Evolutionary conservation across 306 rosid genomes (phyloP).

Genomic region (Acacia crassicarpa): DNA sequence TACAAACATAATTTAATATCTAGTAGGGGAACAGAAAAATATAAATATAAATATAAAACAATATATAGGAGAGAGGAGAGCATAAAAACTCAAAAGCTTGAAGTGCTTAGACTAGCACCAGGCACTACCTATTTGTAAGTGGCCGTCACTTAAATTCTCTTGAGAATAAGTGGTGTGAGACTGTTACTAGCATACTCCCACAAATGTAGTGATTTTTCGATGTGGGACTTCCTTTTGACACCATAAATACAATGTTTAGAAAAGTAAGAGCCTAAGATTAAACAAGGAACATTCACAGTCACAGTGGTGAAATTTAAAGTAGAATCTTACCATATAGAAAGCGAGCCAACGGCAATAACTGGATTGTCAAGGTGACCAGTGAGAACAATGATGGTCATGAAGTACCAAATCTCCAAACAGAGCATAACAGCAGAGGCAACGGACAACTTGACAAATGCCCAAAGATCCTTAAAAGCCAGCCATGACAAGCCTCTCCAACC

Average conservation of each 20-base stretch:
- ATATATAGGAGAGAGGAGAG: too few species aligned
- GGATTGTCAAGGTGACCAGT: constrained; percentile 94
- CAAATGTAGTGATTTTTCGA: too few species aligned
- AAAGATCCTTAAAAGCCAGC: constrained; percentile 80
- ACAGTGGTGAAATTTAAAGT: not conserved
- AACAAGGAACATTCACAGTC: not conserved
- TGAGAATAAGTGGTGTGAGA: too few species aligned
- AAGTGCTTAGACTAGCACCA: too few species aligned
- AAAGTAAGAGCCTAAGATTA: not conserved
- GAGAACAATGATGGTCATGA: constrained; percentile 93
- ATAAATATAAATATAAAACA: not conserved
- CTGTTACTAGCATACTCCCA: too few species aligned
- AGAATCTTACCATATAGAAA: constrained; percentile 77
- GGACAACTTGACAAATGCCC: constrained; percentile 80
- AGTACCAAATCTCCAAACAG: constrained; percentile 95
- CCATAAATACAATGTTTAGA: not conserved
- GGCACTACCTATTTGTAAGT: too few species aligned
- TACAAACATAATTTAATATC: not conserved
- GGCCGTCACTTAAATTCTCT: too few species aligned
- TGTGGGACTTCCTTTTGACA: not conserved
- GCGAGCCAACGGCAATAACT: constrained; percentile 90
- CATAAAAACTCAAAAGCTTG: too few species aligned
- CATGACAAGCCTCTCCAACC: constrained; percentile 91
- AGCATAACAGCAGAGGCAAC: constrained; percentile 94
- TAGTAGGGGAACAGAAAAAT: too few species aligned